Evolutionary conservation across 768 basidiomycete species (phyloP).

Genomic region (Kwoniella sp.): DNA sequence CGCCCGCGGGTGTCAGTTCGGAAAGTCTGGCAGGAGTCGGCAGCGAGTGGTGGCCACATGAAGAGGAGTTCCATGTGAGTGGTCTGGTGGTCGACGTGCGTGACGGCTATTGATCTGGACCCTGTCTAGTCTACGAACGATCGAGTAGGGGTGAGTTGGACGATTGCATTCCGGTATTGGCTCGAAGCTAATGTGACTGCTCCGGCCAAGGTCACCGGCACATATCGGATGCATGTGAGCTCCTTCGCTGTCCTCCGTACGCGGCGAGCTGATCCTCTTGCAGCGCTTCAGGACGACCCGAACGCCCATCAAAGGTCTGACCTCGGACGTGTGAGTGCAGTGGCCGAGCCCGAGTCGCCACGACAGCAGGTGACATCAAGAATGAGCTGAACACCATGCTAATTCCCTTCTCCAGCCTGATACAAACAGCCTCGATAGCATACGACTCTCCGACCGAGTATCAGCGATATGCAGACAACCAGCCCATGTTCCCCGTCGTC

Average conservation of each 20-base stretch:
- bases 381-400: no score
- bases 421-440: slow-evolving; percentile 65
- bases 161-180: no score
- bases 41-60: slow-evolving; percentile 73
- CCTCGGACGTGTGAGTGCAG: slow-evolving; percentile 50
- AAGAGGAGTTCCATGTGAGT: slow-evolving; percentile 67
- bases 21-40: slow-evolving; percentile 58
- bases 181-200: no score
- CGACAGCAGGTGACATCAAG: no score
- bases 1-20: slow-evolving; percentile 61
- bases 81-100: neutral
- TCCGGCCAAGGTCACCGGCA: slow-evolving; percentile 24
- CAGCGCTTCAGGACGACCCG: slow-evolving; percentile 67
- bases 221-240: slow-evolving; percentile 67
- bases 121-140: slow-evolving; percentile 28
- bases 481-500: slow-evolving; percentile 46
- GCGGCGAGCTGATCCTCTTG: neutral
- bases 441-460: slow-evolving; percentile 58
- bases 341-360: no score
- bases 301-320: slow-evolving; percentile 78
- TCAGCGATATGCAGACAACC: slow-evolving; percentile 60
- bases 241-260: neutral
- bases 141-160: slow-evolving; percentile 23
- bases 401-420: slow-evolving; percentile 62
- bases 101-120: neutral